phyloP scores from a whole-genome alignment of 2,329 filamentous ascomycete species.

The Stagonosporopsis vannaccii region DNA sequence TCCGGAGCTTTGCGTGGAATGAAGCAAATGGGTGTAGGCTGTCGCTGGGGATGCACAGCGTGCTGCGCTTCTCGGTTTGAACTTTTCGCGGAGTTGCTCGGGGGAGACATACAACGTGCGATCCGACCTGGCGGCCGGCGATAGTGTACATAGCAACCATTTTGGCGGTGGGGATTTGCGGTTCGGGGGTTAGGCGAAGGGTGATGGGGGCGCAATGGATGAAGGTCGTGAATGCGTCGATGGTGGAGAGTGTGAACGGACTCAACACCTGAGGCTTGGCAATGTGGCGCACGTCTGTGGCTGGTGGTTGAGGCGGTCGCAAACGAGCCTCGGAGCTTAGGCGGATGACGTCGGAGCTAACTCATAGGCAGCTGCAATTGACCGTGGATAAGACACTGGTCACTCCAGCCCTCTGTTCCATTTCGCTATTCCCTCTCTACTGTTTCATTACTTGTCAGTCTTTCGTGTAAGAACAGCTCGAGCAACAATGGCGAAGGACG shows the following conservation, averaged over 20 bases:
- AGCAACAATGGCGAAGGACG: constrained; percentile 48
- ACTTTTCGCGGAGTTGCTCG: constrained; percentile 23
- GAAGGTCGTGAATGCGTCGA: constrained; percentile 23
- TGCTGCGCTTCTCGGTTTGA: constrained; percentile 4
- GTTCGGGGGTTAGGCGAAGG: constrained; percentile 24
- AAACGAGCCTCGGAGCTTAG: constrained; percentile 12
- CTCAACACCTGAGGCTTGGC: constrained; percentile 26
- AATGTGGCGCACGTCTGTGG: constrained; percentile 13
- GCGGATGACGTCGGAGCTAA: constrained; percentile 17
- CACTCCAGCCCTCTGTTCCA: background rate
- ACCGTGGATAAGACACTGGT: background rate
- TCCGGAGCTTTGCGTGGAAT: background rate
- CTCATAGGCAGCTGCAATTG: constrained; percentile 3
- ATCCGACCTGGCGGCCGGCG: constrained; percentile 61
- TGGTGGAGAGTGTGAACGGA: constrained; percentile 33
- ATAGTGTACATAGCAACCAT: constrained; percentile 63
- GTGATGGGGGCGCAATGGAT: constrained; percentile 44
- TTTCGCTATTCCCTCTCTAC: background rate
- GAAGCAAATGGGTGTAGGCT: background rate
- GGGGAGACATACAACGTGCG: constrained; percentile 57
- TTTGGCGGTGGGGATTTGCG: constrained; percentile 36
- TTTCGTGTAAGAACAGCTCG: background rate
- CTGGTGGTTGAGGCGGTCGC: constrained; percentile 1
- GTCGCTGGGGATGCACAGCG: background rate
- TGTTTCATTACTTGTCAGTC: too few relatives aligned